Base-by-base conservation (phyloP, 2,329 filamentous ascomycete species). In the Pyrenochaeta sp. region DNA sequence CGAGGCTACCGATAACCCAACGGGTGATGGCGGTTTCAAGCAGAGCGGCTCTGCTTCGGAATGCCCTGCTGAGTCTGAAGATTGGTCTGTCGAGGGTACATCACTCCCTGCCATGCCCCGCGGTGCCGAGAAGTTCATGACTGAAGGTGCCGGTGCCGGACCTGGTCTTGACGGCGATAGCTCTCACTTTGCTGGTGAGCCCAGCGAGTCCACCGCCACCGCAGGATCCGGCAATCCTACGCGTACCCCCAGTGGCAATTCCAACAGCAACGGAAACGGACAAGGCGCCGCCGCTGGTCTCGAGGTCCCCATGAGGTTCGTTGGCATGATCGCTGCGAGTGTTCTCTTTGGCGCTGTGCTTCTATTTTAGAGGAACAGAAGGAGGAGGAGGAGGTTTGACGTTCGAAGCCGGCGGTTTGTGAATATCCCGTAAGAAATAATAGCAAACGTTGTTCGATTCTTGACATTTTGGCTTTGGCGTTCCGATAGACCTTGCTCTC, bases 11-110 rank as follows among this genome's bases (percentile, higher is more conserved):
- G 58, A 72, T 40, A 76, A 77, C 66, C 82, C 83, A 17, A 42
- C 55, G 15, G 83, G 81, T 29, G 74, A 82, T 58, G 83, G 83
- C 46, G 79, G 81, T 51, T 84, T 79, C 73, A 82, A 81, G 71
- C 59, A 73, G 44, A 75, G 72, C 48, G 81, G 80, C 53, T 65
- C 72, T 46, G 69, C 81, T 36, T 81, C 76, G 57, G 60, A 74
- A 35, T 86, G 83, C 74, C 83, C 83, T 20, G 46, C 71, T 17
- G 72, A 75, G 61, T 74, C 76, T 50, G 62, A 71, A 42, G 79
- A 79, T 63, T 86, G 82, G 82, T 71, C 83, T 35, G 80, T 86
- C 41, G 55, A 51, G 28, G 70, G 72, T 41, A 71, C 65, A 37
- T 72, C 74, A 38, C 77, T 86, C 9, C 83, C 83, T 30, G 74